These are phyloP conservation scores for Climacium dendroides DNA, from an alignment of 225 moss, liverwort and hornwort genomes.

Conservation along the genomic window DNA sequence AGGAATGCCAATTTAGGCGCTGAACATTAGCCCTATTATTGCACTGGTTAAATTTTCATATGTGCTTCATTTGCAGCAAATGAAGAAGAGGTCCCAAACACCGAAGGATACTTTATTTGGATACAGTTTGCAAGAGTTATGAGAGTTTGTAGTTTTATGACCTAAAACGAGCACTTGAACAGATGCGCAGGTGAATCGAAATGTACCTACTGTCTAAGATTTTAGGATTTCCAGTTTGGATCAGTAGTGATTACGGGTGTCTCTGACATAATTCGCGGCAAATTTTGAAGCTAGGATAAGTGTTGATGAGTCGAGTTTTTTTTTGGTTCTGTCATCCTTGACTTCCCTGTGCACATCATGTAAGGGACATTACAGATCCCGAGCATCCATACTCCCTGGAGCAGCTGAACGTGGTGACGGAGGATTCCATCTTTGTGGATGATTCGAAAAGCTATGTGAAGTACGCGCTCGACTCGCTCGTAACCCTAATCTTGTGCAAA, in stretches of 20 bases:
- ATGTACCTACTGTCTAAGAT: neutral
- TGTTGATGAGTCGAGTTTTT: neutral
- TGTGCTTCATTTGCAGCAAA: neutral
- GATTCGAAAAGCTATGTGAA: constrained; percentile 54
- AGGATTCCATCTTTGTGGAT: constrained; percentile 78
- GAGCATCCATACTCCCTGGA: constrained; percentile 97
- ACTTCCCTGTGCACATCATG: constrained; percentile 59
- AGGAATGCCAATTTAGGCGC: neutral
- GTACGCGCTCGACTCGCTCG: neutral
- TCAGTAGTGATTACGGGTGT: neutral
- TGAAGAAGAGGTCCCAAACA: neutral
- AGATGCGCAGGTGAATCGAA: neutral
- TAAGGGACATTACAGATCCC: constrained; percentile 93
- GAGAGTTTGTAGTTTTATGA: neutral
- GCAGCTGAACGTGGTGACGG: constrained; percentile 88
- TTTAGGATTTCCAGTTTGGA: neutral
- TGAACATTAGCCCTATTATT: neutral
- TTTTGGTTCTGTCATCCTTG: constrained; percentile 13
- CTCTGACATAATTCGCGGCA: neutral
- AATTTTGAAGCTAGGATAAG: neutral
- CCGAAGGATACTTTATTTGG: neutral
- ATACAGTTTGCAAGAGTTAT: neutral
- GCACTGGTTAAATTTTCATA: neutral
- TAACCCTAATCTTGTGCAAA: neutral
- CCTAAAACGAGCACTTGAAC: neutral